Percentiles rank a stretch among this genome's conserved stretches.
Evolutionary conservation across 306 rosid species (phyloP).

Genomic region (Abrus precatorius): DNA sequence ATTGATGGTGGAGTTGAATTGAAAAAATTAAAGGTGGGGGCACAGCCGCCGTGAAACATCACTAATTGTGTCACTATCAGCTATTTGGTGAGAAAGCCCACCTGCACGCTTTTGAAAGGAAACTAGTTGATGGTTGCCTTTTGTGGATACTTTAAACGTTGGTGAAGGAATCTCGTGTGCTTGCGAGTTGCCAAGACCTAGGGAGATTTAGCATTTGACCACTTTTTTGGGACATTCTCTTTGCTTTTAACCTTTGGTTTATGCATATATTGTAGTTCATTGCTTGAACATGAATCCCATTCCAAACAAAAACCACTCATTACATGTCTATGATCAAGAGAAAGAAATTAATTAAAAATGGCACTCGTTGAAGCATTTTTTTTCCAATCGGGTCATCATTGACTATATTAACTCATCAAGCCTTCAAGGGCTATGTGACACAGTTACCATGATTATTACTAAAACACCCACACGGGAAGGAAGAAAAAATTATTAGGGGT

Average conservation of each 20-base stretch:
- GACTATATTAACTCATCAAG: constrained; percentile 9
- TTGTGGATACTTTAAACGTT: constrained; percentile 51
- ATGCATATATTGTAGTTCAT: constrained; percentile 33
- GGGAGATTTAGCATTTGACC: constrained; percentile 61
- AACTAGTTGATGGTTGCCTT: constrained; percentile 44
- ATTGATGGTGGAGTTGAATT: constrained; percentile 47
- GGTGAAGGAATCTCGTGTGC: constrained; percentile 48
- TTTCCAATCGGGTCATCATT: constrained; percentile 38
- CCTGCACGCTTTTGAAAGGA: constrained; percentile 36
- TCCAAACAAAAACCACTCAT: constrained; percentile 42
- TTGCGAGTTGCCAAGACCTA: constrained; percentile 46
- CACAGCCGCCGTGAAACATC: constrained; percentile 32
- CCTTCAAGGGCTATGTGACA: background rate
- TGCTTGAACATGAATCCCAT: constrained; percentile 45
- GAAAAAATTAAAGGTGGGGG: background rate
- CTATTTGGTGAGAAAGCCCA: constrained; percentile 53
- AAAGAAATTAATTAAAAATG: background rate
- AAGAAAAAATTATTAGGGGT: background rate
- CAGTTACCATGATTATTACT: background rate
- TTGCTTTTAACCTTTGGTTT: constrained; percentile 43
- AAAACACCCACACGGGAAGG: background rate
- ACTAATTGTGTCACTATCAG: constrained; percentile 50
- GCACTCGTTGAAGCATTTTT: background rate
- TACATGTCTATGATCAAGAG: constrained; percentile 13
- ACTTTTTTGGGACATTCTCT: constrained; percentile 58